phyloP scores from a whole-genome alignment of 805 yeast species.

The Kodamaea hsintzibuensis region DNA sequence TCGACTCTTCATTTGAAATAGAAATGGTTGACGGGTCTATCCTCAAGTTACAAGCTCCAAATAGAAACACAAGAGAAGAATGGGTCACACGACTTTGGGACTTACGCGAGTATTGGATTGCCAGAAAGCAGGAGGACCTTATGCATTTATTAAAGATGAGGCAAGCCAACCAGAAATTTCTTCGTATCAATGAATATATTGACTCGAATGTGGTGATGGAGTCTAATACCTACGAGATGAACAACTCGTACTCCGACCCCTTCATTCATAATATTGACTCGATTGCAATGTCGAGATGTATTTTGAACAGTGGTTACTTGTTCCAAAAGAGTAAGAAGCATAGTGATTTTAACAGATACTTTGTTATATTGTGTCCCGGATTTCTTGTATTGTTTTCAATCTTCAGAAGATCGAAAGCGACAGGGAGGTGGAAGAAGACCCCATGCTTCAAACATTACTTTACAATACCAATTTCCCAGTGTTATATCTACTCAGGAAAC shows the following conservation, averaged over 20 bases:
- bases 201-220: constrained; percentile 55
- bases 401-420: constrained; percentile 46
- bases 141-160: constrained; percentile 36
- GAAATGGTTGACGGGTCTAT: constrained; percentile 45
- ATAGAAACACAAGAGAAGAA: constrained; percentile 47
- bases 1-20: constrained; percentile 56
- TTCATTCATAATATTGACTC: constrained; percentile 55
- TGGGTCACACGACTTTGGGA: constrained; percentile 62
- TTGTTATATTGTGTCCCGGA: constrained; percentile 71
- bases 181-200: constrained; percentile 54
- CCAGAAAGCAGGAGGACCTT: constrained; percentile 43
- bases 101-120: constrained; percentile 60
- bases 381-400: constrained; percentile 58
- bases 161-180: constrained; percentile 43
- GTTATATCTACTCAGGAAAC: constrained; percentile 77
- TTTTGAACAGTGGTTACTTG: constrained; percentile 64
- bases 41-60: constrained; percentile 58
- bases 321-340: constrained; percentile 73
- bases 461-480: constrained; percentile 61
- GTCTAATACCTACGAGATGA: constrained; percentile 12
- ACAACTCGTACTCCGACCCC: constrained; percentile 51
- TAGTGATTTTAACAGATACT: constrained; percentile 60
- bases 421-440: constrained; percentile 46
- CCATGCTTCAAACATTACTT: constrained; percentile 53
- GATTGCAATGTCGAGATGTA: constrained; percentile 56